Conservation (phyloP, 139 green algal genomes). For the Ettlia oleoabundans region DNA sequence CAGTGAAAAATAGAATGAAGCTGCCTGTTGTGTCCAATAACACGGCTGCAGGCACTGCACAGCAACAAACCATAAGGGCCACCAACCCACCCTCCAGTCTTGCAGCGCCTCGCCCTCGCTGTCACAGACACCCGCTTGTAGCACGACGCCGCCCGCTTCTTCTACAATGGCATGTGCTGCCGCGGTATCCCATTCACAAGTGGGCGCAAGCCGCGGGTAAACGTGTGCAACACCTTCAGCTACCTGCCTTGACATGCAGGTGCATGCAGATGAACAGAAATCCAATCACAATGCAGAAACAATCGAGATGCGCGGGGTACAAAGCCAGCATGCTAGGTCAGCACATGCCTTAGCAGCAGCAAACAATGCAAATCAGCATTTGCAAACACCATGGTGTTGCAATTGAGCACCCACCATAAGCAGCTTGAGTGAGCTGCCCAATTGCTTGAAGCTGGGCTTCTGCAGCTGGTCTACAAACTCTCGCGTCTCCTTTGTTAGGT, state of each 20-base stretch:
- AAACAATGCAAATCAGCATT: too few relatives aligned
- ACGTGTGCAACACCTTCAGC: constrained; percentile 80
- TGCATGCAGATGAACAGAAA: too few relatives aligned
- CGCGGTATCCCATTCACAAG: constrained; percentile 89
- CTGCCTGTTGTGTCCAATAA: background rate
- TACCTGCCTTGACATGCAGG: constrained; percentile 46
- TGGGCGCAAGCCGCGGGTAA: constrained; percentile 77
- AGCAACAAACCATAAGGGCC: too few relatives aligned
- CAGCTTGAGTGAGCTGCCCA: constrained; percentile 87
- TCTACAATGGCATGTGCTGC: constrained; percentile 85
- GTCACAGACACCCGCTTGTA: constrained; percentile 79
- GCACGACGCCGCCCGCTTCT: constrained; percentile 82
- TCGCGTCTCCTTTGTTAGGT: constrained; percentile 68
- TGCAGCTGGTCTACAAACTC: constrained; percentile 78
- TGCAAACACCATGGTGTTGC: background rate
- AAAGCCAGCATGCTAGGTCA: too few relatives aligned
- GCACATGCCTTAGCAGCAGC: too few relatives aligned
- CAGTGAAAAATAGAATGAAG: background rate
- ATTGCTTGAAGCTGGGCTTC: constrained; percentile 67
- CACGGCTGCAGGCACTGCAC: too few relatives aligned
- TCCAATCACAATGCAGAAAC: background rate
- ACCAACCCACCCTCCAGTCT: constrained; percentile 76
- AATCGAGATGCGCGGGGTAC: too few relatives aligned
- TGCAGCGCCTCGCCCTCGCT: constrained; percentile 76
- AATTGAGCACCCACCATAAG: constrained; percentile 63